These are phyloP conservation scores for Ophiosphaerella herpotricha DNA, from an alignment of 2,329 filamentous ascomycete species.

Conservation along the genomic window DNA sequence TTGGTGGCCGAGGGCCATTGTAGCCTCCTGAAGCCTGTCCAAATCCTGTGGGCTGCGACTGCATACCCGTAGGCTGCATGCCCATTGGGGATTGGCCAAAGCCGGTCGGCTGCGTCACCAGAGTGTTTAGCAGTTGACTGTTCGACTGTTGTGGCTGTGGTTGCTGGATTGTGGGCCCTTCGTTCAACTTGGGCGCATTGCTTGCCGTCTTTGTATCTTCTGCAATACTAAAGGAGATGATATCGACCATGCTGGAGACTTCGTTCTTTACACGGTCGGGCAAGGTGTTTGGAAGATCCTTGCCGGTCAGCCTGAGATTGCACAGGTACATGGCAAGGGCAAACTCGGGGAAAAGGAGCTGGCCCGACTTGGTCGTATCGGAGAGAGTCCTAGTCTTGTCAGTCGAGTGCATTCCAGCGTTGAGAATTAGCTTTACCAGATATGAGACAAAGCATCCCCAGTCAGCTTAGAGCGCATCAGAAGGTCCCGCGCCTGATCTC, in stretches of 20 bases:
- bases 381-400: constrained; percentile 72
- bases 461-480: constrained; percentile 86
- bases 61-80: constrained; percentile 59
- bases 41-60: constrained; percentile 58
- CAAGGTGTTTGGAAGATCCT: constrained; percentile 72
- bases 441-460: constrained; percentile 85
- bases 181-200: constrained; percentile 74
- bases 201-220: constrained; percentile 70
- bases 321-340: constrained; percentile 98
- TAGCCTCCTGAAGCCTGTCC: constrained; percentile 79
- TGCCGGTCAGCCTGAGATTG: constrained; percentile 88
- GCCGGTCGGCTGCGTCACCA: constrained; percentile 59
- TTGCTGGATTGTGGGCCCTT: constrained; percentile 58
- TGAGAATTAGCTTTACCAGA: constrained; percentile 68
- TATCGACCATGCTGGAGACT: constrained; percentile 99
- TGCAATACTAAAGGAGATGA: constrained; percentile 90
- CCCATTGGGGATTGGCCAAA: constrained; percentile 65
- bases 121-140: constrained; percentile 60
- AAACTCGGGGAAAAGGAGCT: constrained; percentile 96
- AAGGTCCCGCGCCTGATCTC: constrained; percentile 88
- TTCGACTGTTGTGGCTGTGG: constrained; percentile 71
- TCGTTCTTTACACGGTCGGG: constrained; percentile 93
- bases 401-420: constrained; percentile 11
- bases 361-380: constrained; percentile 94
- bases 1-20: constrained; percentile 76